phyloP scores from a whole-genome alignment of 495 filamentous ascomycete species.

The Hypoxylon trugodes region DNA sequence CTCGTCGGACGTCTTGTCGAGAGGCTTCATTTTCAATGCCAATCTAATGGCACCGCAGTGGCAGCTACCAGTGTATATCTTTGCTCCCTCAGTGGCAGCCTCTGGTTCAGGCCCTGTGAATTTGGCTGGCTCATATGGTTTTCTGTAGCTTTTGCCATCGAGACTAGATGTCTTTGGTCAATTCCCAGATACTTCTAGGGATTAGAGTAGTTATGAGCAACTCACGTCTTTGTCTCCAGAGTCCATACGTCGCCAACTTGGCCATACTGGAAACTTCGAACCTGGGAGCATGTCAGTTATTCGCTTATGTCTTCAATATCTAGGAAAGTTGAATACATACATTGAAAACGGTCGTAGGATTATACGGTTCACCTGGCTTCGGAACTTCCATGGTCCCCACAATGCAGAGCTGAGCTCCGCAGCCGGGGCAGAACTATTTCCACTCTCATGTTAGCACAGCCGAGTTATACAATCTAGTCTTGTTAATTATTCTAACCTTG shows the following conservation, averaged over 20 bases:
- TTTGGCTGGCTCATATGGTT: constrained; percentile 42
- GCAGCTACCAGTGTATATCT: constrained; percentile 58
- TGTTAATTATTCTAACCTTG: constrained; percentile 37
- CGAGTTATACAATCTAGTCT: neutral
- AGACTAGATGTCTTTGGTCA: constrained; percentile 34
- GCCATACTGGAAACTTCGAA: constrained; percentile 41
- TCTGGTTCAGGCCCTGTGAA: constrained; percentile 53
- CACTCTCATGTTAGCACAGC: constrained; percentile 17
- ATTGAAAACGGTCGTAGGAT: constrained; percentile 37
- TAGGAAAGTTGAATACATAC: constrained; percentile 15
- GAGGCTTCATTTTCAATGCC: constrained; percentile 48
- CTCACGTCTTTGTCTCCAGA: constrained; percentile 44
- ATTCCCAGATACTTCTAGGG: neutral
- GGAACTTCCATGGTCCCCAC: constrained; percentile 19
- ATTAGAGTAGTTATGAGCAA: neutral
- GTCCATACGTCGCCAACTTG: constrained; percentile 51
- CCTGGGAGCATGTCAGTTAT: constrained; percentile 28
- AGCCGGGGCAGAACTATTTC: constrained; percentile 54
- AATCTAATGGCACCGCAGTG: constrained; percentile 60
- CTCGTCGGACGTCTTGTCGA: constrained; percentile 42
- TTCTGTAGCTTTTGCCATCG: constrained; percentile 45
- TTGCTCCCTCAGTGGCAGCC: constrained; percentile 45
- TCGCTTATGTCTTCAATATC: neutral
- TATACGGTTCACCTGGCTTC: constrained; percentile 33
- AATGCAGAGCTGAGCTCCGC: constrained; percentile 47